These are phyloP conservation scores for Macrophomina phaseolina DNA, from an alignment of 2,329 filamentous ascomycete genomes.

Conservation along the genomic window DNA sequence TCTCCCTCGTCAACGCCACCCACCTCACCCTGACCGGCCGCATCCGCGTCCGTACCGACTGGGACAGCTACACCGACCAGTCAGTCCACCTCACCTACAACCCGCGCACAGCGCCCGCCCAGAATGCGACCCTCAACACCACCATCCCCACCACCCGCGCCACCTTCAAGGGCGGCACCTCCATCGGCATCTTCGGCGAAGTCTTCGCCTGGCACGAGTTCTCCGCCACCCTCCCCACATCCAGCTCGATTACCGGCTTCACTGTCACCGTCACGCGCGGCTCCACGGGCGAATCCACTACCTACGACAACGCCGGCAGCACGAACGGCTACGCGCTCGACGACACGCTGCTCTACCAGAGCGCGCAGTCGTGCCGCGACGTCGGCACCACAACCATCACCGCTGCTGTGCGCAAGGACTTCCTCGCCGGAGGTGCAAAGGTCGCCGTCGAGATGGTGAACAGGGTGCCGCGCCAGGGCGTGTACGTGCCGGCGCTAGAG, in stretches of 20 bases:
- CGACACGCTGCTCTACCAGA: neutral
- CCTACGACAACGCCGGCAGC: conserved; percentile 12
- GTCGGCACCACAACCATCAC: neutral
- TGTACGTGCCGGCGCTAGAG: neutral
- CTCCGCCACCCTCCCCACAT: neutral
- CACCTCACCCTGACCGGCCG: conserved; percentile 8
- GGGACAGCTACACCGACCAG: neutral
- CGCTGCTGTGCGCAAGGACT: neutral
- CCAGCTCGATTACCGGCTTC: neutral
- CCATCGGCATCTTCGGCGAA: conserved; percentile 12
- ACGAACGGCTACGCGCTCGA: neutral
- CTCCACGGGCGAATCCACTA: neutral
- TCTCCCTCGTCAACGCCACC: conserved; percentile 7
- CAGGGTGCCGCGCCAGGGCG: neutral
- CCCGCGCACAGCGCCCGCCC: neutral
- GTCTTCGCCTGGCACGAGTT: conserved; percentile 26
- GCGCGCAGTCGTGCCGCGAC: neutral
- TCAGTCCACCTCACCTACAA: conserved; percentile 8
- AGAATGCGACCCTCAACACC: neutral
- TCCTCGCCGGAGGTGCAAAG: neutral
- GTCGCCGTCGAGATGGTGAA: neutral
- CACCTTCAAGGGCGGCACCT: neutral
- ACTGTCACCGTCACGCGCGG: neutral
- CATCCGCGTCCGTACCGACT: conserved; percentile 15
- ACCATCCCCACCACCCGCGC: conserved; percentile 16